Conservation (phyloP, 495 filamentous ascomycete genomes). For the Astrothelium macrocarpum region DNA sequence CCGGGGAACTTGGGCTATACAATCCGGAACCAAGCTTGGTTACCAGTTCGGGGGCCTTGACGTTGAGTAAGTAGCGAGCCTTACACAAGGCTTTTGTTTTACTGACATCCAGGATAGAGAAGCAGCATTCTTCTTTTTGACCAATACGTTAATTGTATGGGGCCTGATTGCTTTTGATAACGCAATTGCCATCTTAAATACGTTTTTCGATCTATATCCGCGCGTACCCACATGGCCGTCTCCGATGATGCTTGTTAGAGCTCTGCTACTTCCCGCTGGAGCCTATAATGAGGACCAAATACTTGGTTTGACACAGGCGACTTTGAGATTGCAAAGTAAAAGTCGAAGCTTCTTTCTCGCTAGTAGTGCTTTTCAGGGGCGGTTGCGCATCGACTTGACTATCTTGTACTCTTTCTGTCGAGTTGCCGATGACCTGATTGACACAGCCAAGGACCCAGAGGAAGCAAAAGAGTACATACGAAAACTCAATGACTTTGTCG, state of each 20-base stretch:
- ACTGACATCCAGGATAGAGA: conserved; percentile 32
- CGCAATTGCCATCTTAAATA: conserved; percentile 46
- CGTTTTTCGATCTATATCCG: conserved; percentile 44
- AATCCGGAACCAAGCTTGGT: conserved; percentile 49
- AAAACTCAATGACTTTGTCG: conserved; percentile 43
- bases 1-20: conserved; percentile 58
- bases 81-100: too few species aligned
- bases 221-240: conserved; percentile 34
- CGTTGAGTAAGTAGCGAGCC: conserved; percentile 37
- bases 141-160: conserved; percentile 54
- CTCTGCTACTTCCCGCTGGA: conserved; percentile 34
- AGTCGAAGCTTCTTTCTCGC: conserved; percentile 63
- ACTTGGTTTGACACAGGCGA: conserved; percentile 44
- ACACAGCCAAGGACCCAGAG: conserved; percentile 39
- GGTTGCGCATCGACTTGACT: conserved; percentile 55
- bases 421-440: conserved; percentile 59
- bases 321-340: conserved; percentile 43
- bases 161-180: conserved; percentile 57
- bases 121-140: conserved; percentile 57
- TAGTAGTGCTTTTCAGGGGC: conserved; percentile 51
- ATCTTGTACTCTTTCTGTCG: conserved; percentile 63
- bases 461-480: conserved; percentile 43
- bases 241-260: conserved; percentile 37
- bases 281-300: conserved; percentile 45
- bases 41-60: conserved; percentile 52